Percentiles rank a stretch among this genome's conserved stretches.
Evolutionary conservation across 2,329 filamentous ascomycete species (phyloP).

Genomic region (Epichloe sibirici): DNA sequence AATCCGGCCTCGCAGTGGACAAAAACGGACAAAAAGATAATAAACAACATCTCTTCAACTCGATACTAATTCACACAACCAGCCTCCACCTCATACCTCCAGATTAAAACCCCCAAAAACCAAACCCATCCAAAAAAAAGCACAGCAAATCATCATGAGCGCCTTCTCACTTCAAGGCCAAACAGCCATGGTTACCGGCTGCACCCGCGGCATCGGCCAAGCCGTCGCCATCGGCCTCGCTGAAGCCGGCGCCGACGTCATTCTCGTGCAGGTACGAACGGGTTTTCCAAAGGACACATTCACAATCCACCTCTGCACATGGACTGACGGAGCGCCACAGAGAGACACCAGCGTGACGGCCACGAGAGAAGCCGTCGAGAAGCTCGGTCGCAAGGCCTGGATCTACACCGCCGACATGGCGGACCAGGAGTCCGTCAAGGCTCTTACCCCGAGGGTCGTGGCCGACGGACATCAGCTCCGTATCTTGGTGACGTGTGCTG

Average conservation of each 20-base stretch:
- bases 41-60: neutral
- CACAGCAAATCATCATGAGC: constrained; percentile 1
- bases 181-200: constrained; percentile 45
- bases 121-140: neutral
- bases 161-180: constrained; percentile 40
- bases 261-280: constrained; percentile 37
- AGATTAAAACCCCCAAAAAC: neutral
- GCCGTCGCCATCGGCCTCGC: constrained; percentile 44
- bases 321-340: constrained; percentile 15
- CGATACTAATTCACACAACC: neutral
- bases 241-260: constrained; percentile 45
- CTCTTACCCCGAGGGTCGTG: constrained; percentile 48
- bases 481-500: constrained; percentile 77
- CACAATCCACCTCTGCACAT: neutral
- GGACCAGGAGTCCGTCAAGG: constrained; percentile 44
- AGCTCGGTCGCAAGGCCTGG: constrained; percentile 51
- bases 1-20: neutral
- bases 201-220: constrained; percentile 45
- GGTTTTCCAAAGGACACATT: neutral
- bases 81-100: neutral
- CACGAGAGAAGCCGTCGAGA: constrained; percentile 51
- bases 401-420: constrained; percentile 63
- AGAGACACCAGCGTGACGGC: constrained; percentile 28
- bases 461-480: constrained; percentile 52
- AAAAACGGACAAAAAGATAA: no score